phyloP scores from a whole-genome alignment of 2,329 filamentous ascomycete species.

The Xylaria sp. region DNA sequence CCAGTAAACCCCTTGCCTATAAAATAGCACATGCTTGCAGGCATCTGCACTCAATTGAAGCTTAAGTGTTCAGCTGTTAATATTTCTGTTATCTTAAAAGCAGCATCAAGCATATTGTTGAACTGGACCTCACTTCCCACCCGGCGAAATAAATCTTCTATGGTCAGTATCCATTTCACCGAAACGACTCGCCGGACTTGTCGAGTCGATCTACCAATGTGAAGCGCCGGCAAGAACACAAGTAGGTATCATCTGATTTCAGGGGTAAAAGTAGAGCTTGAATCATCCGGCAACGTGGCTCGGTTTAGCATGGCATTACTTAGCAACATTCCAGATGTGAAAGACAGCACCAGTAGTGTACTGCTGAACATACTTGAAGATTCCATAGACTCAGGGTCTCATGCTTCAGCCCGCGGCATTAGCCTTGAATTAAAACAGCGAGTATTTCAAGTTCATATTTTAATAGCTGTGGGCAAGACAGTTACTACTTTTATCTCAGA shows the following conservation, averaged over 20 bases:
- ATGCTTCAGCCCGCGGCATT: neutral
- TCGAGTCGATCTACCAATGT: neutral
- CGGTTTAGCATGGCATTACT: neutral
- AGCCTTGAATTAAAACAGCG: neutral
- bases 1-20: neutral
- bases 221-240: neutral
- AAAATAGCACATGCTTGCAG: neutral
- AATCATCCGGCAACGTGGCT: constrained; percentile 11
- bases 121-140: neutral
- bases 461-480: neutral
- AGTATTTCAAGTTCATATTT: too few relatives aligned
- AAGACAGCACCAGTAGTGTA: neutral
- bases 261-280: constrained; percentile 1
- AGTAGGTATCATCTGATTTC: neutral
- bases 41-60: neutral
- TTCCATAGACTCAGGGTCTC: neutral
- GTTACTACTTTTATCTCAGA: neutral
- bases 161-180: neutral
- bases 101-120: neutral
- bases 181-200: neutral
- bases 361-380: too few relatives aligned
- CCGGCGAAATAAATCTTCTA: neutral
- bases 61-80: neutral
- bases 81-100: neutral
- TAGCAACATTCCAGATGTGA: neutral